Percentiles rank a stretch among this genome's conserved stretches.
phyloP scores from a whole-genome alignment of 202 grass and related monocot genomes.

The Setaria italica region DNA sequence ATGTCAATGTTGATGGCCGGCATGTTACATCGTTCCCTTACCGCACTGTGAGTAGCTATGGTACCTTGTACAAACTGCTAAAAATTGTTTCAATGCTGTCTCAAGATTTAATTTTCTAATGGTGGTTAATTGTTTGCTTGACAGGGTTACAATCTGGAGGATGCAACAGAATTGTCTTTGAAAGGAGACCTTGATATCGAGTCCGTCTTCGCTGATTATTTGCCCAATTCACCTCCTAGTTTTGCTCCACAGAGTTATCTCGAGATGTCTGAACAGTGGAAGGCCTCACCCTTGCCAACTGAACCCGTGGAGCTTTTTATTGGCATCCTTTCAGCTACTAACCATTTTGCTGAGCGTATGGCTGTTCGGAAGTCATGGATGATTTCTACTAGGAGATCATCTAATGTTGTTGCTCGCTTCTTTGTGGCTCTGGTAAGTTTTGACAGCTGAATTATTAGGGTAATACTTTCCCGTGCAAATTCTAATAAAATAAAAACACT shows the following conservation, averaged over 20 bases:
- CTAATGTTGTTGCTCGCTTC: slow-evolving; percentile 75
- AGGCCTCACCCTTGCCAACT: slow-evolving; percentile 64
- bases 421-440: slow-evolving; percentile 96
- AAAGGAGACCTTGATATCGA: slow-evolving; percentile 82
- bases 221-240: slow-evolving; percentile 80
- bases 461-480: slow-evolving; percentile 17
- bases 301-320: slow-evolving; percentile 79
- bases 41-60: slow-evolving; percentile 68
- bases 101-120: slow-evolving; percentile 27
- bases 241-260: slow-evolving; percentile 73
- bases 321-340: slow-evolving; percentile 89
- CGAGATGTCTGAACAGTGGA: slow-evolving; percentile 79
- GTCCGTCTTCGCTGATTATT: slow-evolving; percentile 65
- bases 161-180: slow-evolving; percentile 83
- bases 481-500: slow-evolving; percentile 32
- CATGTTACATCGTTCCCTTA: slow-evolving; percentile 80
- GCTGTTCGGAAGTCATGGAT: slow-evolving; percentile 94
- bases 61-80: not conserved
- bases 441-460: not conserved
- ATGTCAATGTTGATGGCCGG: slow-evolving; percentile 72
- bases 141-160: slow-evolving; percentile 91
- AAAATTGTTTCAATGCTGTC: not conserved
- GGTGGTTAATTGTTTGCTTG: not conserved
- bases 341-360: slow-evolving; percentile 98
- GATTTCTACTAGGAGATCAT: slow-evolving; percentile 58